These are phyloP conservation scores for Mrakia hoshinonis DNA, from an alignment of 768 basidiomycete species.

Conservation along the genomic window DNA sequence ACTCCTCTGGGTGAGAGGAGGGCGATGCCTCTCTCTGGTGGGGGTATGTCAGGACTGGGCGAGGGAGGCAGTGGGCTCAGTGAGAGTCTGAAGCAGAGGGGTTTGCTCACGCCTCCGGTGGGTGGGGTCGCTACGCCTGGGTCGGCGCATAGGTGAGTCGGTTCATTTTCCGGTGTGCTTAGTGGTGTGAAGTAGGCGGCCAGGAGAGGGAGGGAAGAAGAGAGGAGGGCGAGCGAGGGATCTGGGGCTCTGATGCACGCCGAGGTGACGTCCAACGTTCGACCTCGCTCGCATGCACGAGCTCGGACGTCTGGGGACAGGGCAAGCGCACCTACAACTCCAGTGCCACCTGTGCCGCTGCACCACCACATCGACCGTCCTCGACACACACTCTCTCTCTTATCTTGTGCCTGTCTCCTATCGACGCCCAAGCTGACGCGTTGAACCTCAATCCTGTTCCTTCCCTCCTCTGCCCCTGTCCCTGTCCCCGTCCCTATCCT, in stretches of 20 bases:
- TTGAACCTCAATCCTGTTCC: neutral
- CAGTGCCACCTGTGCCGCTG: too few relatives aligned
- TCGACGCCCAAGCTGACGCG: neutral
- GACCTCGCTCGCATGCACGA: too few relatives aligned
- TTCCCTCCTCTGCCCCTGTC: neutral
- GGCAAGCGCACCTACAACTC: too few relatives aligned
- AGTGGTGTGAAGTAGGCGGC: too few relatives aligned
- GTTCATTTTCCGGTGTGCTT: too few relatives aligned
- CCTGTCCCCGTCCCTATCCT: too few relatives aligned
- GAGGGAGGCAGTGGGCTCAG: neutral
- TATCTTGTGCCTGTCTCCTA: neutral
- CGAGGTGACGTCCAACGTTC: too few relatives aligned
- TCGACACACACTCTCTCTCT: neutral
- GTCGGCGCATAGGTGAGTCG: neutral
- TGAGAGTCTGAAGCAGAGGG: conserved; percentile 3
- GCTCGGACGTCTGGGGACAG: too few relatives aligned
- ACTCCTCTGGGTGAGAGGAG: neutral
- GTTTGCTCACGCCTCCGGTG: neutral
- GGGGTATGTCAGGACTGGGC: neutral
- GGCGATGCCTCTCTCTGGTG: neutral
- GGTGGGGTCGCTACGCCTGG: neutral
- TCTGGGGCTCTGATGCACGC: too few relatives aligned
- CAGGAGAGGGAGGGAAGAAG: too few relatives aligned
- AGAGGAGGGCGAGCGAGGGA: too few relatives aligned
- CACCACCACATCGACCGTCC: neutral